A percentile compares a stretch with the other conserved stretches of the same genome.
These are phyloP conservation scores for Aspergillus texensis DNA, from an alignment of 2,329 filamentous ascomycete species.

Conservation along the genomic window DNA sequence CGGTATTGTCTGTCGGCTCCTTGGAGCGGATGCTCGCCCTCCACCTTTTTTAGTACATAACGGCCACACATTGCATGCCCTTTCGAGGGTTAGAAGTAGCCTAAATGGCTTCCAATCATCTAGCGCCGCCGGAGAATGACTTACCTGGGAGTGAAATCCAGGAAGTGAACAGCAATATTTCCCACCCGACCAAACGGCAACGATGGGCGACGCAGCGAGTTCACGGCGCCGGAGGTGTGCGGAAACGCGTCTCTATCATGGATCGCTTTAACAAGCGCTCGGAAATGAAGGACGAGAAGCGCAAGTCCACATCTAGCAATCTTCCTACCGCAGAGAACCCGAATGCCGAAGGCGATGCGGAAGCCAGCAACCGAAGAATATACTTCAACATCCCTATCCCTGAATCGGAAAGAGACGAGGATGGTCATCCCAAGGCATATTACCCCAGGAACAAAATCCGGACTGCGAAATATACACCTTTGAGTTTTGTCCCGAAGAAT, in stretches of 20 bases:
- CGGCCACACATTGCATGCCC: slow-evolving; percentile 31
- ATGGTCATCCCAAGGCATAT: slow-evolving; percentile 69
- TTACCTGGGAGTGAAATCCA: slow-evolving; percentile 32
- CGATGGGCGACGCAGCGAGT: slow-evolving; percentile 96
- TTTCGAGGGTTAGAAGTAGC: slow-evolving; percentile 27
- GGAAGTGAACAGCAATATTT: slow-evolving; percentile 50
- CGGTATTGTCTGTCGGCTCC: slow-evolving; percentile 27
- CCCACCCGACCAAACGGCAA: slow-evolving; percentile 72
- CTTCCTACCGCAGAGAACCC: slow-evolving; percentile 34
- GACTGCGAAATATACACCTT: slow-evolving; percentile 93
- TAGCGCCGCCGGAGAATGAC: slow-evolving; percentile 30
- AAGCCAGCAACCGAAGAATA: slow-evolving; percentile 27
- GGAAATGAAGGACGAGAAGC: slow-evolving; percentile 69
- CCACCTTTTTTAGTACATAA: slow-evolving; percentile 14
- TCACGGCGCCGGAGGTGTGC: slow-evolving; percentile 70
- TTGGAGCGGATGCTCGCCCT: slow-evolving; percentile 33
- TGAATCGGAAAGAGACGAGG: slow-evolving; percentile 72
- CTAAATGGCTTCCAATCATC: slow-evolving; percentile 45
- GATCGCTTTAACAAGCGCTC: slow-evolving; percentile 69
- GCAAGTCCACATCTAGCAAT: slow-evolving; percentile 50
- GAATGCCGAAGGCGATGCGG: slow-evolving; percentile 47
- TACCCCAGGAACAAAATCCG: slow-evolving; percentile 95
- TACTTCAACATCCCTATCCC: slow-evolving; percentile 89
- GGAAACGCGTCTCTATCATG: slow-evolving; percentile 82
- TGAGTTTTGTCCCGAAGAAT: slow-evolving; percentile 96